Conservation (phyloP, 495 filamentous ascomycete species). For the Xylaria grammica region DNA sequence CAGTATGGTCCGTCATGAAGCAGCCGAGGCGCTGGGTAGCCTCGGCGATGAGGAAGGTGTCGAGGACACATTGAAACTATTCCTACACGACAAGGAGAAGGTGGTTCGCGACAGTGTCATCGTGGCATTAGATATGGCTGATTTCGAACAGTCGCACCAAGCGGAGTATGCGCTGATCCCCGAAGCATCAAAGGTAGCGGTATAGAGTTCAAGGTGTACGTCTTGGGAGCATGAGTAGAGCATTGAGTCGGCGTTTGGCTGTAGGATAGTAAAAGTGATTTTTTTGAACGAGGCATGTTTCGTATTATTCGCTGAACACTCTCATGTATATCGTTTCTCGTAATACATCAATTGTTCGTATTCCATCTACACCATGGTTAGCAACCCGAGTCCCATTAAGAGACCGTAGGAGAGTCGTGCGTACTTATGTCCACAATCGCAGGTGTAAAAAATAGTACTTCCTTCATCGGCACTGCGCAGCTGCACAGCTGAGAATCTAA, state of each 20-base stretch:
- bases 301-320: slow-evolving; percentile 9
- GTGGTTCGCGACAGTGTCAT: slow-evolving; percentile 94
- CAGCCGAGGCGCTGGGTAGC: slow-evolving; percentile 95
- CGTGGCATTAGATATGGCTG: slow-evolving; percentile 97
- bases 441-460: slow-evolving; percentile 85
- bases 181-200: slow-evolving; percentile 49
- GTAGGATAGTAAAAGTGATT: slow-evolving; percentile 33
- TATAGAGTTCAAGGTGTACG: slow-evolving; percentile 24
- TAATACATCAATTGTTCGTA: slow-evolving; percentile 58
- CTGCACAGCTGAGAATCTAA: slow-evolving; percentile 85
- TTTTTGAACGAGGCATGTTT: slow-evolving; percentile 20
- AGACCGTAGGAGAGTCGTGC: slow-evolving; percentile 55
- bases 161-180: slow-evolving; percentile 90
- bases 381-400: slow-evolving; percentile 16
- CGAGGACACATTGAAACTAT: slow-evolving; percentile 79
- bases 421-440: slow-evolving; percentile 85
- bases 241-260: slow-evolving; percentile 35
- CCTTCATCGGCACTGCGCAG: slow-evolving; percentile 94
- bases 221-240: slow-evolving; percentile 23
- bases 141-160: slow-evolving; percentile 89
- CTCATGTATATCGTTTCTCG: slow-evolving; percentile 14
- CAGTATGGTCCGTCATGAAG: slow-evolving; percentile 97
- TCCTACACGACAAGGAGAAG: slow-evolving; percentile 86
- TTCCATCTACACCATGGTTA: slow-evolving; percentile 59
- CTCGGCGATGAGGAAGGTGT: slow-evolving; percentile 93